Evolutionary conservation across 805 yeast genomes (phyloP).

Genomic region (Alloascoidea hylecoeti): DNA sequence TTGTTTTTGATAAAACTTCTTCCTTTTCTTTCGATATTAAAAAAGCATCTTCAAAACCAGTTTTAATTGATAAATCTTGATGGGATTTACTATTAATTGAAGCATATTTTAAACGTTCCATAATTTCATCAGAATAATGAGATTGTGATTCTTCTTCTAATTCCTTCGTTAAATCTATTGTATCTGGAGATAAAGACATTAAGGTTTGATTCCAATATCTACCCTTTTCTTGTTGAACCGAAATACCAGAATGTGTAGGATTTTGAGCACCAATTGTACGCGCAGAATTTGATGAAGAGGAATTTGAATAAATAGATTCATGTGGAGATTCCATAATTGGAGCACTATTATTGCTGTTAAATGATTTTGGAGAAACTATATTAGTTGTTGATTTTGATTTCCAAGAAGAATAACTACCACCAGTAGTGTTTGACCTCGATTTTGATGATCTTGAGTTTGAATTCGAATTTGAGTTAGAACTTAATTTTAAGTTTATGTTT

Average conservation of each 20-base stretch:
- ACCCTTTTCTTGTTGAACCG: not conserved
- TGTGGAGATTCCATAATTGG: not conserved
- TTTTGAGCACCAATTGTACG: too few relatives aligned
- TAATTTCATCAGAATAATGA: not conserved
- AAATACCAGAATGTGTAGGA: not conserved
- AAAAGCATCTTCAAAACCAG: not conserved
- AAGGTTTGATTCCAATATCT: not conserved
- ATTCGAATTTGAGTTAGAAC: too few relatives aligned
- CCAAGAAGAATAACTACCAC: not conserved
- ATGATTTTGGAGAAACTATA: not conserved
- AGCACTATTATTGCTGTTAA: not conserved
- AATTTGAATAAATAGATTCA: not conserved
- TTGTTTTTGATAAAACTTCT: constrained; percentile 19
- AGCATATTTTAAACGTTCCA: not conserved
- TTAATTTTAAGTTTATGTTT: not conserved
- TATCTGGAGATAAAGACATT: not conserved
- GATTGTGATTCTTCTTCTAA: not conserved
- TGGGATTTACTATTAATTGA: not conserved
- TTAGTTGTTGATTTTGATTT: not conserved
- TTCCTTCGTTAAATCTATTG: not conserved
- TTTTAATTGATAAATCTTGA: not conserved
- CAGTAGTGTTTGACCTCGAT: too few relatives aligned
- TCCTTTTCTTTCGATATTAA: not conserved
- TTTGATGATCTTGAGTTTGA: not conserved
- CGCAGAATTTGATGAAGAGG: not conserved